phyloP scores from a whole-genome alignment of 331 rosid species.

The Dryas integrifolia region DNA sequence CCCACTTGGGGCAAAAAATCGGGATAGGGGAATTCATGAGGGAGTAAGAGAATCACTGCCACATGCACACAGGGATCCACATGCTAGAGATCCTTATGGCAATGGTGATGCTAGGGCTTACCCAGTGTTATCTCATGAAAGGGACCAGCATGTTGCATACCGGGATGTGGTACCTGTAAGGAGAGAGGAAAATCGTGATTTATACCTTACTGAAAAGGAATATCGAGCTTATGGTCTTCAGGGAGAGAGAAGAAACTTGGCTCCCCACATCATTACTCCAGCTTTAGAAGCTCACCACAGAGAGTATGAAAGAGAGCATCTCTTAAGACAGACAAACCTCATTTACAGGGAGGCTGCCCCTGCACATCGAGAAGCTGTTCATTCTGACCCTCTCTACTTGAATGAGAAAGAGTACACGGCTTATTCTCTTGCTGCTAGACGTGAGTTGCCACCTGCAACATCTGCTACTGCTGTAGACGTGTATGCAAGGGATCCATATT shows the following conservation, averaged over 20 bases:
- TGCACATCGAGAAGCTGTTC: conserved; percentile 36
- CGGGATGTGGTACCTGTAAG: conserved; percentile 20
- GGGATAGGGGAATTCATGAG: conserved; percentile 37
- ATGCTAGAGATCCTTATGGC: conserved; percentile 30
- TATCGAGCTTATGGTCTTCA: conserved; percentile 78
- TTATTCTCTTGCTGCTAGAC: conserved; percentile 35
- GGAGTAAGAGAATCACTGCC: conserved; percentile 34
- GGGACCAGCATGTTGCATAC: conserved; percentile 33
- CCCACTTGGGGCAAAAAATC: conserved; percentile 29
- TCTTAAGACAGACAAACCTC: conserved; percentile 35
- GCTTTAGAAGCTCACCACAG: conserved; percentile 36
- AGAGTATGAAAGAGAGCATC: conserved; percentile 56
- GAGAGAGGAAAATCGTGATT: conserved; percentile 41
- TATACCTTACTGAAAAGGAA: conserved; percentile 64
- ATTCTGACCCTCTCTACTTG: conserved; percentile 40
- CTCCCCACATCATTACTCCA: conserved; percentile 31
- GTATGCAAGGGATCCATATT: conserved; percentile 38
- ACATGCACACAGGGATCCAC: conserved; percentile 34
- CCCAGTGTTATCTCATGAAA: conserved; percentile 38
- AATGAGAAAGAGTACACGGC: conserved; percentile 38
- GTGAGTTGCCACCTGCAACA: conserved; percentile 32
- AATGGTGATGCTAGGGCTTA: conserved; percentile 31
- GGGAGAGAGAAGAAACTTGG: conserved; percentile 45
- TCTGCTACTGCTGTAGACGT: conserved; percentile 21
- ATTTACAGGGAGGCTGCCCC: conserved; percentile 36